These are phyloP conservation scores for Tieghemiomyces parasiticus DNA, from an alignment of 192 early-diverging fungal genomes.

Conservation along the genomic window DNA sequence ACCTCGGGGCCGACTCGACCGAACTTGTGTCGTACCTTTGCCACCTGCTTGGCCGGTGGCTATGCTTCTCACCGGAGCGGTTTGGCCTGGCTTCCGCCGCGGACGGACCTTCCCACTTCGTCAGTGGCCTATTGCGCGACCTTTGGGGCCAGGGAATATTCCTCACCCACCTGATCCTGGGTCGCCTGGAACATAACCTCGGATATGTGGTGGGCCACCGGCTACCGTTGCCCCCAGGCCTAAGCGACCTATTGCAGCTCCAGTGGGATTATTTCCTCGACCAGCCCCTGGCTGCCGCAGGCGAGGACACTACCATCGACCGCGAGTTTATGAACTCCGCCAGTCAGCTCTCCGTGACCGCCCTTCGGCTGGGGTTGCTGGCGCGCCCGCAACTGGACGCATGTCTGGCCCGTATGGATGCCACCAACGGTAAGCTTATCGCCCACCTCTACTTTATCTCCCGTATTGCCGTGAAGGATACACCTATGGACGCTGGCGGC, in stretches of 20 bases:
- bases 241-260: not conserved
- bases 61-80: not conserved
- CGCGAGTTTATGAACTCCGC: not conserved
- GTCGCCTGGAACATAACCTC: constrained; percentile 1
- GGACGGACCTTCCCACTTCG: not conserved
- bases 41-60: not conserved
- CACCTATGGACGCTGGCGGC: too few species aligned
- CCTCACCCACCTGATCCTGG: not conserved
- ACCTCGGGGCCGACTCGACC: not conserved
- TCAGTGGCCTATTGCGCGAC: not conserved
- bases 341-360: not conserved
- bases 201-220: not conserved
- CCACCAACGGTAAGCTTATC: not conserved
- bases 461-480: too few species aligned
- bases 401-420: not conserved
- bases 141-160: not conserved
- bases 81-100: not conserved
- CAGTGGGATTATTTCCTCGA: not conserved
- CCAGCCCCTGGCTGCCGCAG: not conserved
- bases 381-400: not conserved
- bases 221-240: not conserved
- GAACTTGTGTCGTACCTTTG: not conserved
- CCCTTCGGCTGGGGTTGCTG: not conserved
- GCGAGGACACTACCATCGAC: not conserved
- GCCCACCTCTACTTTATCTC: not conserved